Base-by-base conservation (phyloP, 2,329 filamentous ascomycete genomes). In the Paraphaeosphaeria minitans region DNA sequence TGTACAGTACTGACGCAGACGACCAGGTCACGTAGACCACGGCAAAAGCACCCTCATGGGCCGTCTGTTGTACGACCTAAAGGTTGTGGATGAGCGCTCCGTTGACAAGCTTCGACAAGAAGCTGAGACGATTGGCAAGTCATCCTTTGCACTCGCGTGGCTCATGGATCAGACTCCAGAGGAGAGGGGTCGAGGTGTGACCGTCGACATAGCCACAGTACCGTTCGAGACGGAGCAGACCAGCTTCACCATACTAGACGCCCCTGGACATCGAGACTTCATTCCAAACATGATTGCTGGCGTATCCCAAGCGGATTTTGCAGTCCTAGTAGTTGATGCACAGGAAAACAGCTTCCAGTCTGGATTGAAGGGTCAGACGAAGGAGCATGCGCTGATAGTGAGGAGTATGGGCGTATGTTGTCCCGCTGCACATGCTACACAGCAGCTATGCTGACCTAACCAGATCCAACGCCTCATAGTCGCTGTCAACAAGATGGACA, bases 201-300 rank as follows among this genome's bases (percentile, higher is more conserved):
- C 95, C 0, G 97, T 99, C 50, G 95, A 99, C 73, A 95, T 98
- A 70, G 94, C 95, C 9, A 96, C 91, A 19, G 96, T 96, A 73
- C 88, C 93, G 64, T 99, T 99, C 72, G 91, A 96, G 73, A 99
- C 96, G 0, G 88, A 91, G 1, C 89, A 85, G 53, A 95, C 92
- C 0, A 85, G 85, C 12, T 98, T 98, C 72, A 98, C 95, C 1
- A 97, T 99, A 47, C 83, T 99, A 4, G 95, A 99, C 74, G 94
- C 95, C 0, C 95, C 95, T 0, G 95, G 95, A 0, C 95, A 99
- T 77, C 86, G 89, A 60, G 95, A 99, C 74, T 99, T 98, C 73
- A 93, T 99, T 21, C 95, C 95, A 0, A 99, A 97, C 76, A 99
- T 99, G 95, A 97, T 99, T 74, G 94, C 94, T 2, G 95, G 95